phyloP scores from a whole-genome alignment of 805 yeast genomes.

The Candida oleophila region DNA sequence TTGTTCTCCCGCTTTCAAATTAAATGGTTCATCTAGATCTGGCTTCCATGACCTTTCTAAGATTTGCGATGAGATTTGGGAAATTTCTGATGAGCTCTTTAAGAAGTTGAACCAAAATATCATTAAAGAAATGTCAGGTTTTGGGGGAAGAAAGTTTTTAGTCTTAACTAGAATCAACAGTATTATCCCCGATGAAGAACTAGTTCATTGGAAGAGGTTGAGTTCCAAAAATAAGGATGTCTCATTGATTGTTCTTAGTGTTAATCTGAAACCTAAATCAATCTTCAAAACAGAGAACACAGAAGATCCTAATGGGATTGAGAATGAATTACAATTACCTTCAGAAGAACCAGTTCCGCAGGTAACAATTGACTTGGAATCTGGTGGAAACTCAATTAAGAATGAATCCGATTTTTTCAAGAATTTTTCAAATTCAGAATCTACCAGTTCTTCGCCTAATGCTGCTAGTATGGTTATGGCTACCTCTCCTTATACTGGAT shows the following conservation, averaged over 20 bases:
- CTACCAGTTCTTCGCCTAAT: slow-evolving; percentile 21
- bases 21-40: slow-evolving; percentile 1
- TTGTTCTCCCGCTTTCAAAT: slow-evolving; percentile 24
- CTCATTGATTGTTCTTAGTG: slow-evolving; percentile 68
- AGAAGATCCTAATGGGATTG: slow-evolving; percentile 15
- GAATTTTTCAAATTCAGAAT: slow-evolving; percentile 6
- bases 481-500: slow-evolving; percentile 27
- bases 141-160: slow-evolving; percentile 57
- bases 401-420: slow-evolving; percentile 16
- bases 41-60: slow-evolving; percentile 33
- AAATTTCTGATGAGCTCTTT: slow-evolving; percentile 49
- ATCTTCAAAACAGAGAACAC: slow-evolving; percentile 18
- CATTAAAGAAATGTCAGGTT: slow-evolving; percentile 27
- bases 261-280: slow-evolving; percentile 55
- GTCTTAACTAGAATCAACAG: slow-evolving; percentile 71
- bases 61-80: slow-evolving; percentile 68
- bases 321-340: slow-evolving; percentile 9
- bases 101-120: slow-evolving; percentile 32
- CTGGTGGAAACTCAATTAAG: background rate
- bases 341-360: slow-evolving; percentile 12
- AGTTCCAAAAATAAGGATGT: slow-evolving; percentile 57
- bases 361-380: background rate
- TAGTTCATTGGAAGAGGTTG: slow-evolving; percentile 74
- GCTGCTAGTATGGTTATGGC: slow-evolving; percentile 11
- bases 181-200: slow-evolving; percentile 77